Evolutionary conservation across 2,329 filamentous ascomycete species (phyloP).

Genomic region (Arthrobotrys entomopaga): DNA sequence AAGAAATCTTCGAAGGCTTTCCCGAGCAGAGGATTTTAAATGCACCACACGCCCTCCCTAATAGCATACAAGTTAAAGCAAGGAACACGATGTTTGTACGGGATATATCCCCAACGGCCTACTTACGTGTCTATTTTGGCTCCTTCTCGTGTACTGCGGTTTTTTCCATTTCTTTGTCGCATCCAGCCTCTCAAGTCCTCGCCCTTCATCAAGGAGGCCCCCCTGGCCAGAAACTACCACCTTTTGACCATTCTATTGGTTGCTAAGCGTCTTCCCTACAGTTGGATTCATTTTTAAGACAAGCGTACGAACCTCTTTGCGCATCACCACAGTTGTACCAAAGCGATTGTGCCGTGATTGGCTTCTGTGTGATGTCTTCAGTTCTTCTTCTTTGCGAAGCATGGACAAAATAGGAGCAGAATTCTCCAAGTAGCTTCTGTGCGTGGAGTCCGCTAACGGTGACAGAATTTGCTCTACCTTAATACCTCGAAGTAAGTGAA

Average conservation of each 20-base stretch:
- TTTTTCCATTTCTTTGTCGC: constrained; percentile 89
- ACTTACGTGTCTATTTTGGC: constrained; percentile 17
- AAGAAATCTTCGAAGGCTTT: constrained; percentile 81
- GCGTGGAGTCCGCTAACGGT: constrained; percentile 67
- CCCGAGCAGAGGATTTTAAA: constrained; percentile 78
- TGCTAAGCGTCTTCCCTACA: too few species aligned
- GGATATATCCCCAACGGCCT: background rate
- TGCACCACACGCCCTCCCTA: constrained; percentile 60
- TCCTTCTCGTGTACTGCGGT: constrained; percentile 63
- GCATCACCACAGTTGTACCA: constrained; percentile 96
- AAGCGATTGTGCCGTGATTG: constrained; percentile 93
- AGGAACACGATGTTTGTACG: background rate
- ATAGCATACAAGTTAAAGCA: too few species aligned
- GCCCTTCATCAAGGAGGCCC: constrained; percentile 77
- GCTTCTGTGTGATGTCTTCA: constrained; percentile 76
- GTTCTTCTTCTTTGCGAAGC: constrained; percentile 16
- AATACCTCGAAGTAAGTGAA: constrained; percentile 90
- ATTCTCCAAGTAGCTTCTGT: constrained; percentile 76
- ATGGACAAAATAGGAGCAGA: constrained; percentile 63
- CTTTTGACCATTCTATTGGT: constrained; percentile 71
- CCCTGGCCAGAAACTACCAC: constrained; percentile 90
- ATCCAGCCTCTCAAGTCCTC: constrained; percentile 87
- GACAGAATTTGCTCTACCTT: constrained; percentile 75
- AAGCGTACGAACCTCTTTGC: constrained; percentile 62
- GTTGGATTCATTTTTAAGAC: too few species aligned